phyloP scores from a whole-genome alignment of 2,329 filamentous ascomycete species.

The Leptosphaerulina australis region DNA sequence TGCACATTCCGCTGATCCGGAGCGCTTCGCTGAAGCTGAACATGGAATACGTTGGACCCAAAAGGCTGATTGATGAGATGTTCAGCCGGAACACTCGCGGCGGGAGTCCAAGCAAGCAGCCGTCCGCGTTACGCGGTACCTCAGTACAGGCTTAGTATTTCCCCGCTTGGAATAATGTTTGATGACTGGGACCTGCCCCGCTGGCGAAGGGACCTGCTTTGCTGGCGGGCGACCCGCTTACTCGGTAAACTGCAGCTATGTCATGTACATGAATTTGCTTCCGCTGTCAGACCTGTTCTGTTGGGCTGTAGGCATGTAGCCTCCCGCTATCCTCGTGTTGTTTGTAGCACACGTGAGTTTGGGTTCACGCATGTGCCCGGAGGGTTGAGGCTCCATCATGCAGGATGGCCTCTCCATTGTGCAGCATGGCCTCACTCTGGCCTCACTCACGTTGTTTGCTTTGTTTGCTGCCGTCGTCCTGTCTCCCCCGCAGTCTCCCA shows the following conservation, averaged over 20 bases:
- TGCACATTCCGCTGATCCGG: conserved; percentile 59
- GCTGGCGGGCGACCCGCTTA: conserved; percentile 19
- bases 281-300: conserved; percentile 32
- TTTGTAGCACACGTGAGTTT: conserved; percentile 23
- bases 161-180: conserved; percentile 19
- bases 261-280: conserved; percentile 35
- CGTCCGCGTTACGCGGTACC: conserved; percentile 35
- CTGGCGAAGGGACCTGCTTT: conserved; percentile 19
- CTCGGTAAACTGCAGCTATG: conserved; percentile 27
- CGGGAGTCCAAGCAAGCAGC: conserved; percentile 32
- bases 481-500: too few relatives aligned
- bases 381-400: conserved; percentile 27
- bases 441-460: conserved; percentile 12
- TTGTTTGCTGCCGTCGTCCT: too few relatives aligned
- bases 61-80: conserved; percentile 67
- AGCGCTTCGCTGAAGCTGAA: conserved; percentile 60
- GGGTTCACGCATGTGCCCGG: conserved; percentile 13
- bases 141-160: conserved; percentile 20
- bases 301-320: conserved; percentile 25
- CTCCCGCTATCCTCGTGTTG: conserved; percentile 17
- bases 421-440: conserved; percentile 19
- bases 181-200: conserved; percentile 22
- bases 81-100: conserved; percentile 57
- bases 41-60: conserved; percentile 67
- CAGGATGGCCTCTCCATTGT: conserved; percentile 24